These are phyloP conservation scores for Coniochaeta prunicola DNA, from an alignment of 2,329 filamentous ascomycete genomes.

Conservation along the genomic window DNA sequence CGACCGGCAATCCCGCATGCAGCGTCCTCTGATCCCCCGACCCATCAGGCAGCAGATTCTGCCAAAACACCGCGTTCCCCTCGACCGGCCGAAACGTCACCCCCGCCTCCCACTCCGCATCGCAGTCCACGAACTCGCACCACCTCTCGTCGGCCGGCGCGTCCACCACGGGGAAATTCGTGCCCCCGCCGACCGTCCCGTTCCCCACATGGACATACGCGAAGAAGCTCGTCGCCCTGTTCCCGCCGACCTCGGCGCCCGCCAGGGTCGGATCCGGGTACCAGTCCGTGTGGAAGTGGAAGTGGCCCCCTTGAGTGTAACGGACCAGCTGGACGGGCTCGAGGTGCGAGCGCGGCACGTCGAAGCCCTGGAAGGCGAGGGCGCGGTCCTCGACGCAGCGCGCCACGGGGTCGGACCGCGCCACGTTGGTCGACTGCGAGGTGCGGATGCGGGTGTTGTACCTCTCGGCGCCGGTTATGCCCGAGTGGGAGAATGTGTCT, in stretches of 20 bases:
- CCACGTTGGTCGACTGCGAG: constrained; percentile 36
- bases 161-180: constrained; percentile 37
- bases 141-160: constrained; percentile 28
- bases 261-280: constrained; percentile 32
- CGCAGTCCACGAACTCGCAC: constrained; percentile 40
- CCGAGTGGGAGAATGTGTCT: constrained; percentile 35
- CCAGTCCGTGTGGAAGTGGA: constrained; percentile 46
- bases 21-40: constrained; percentile 32
- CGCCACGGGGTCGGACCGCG: constrained; percentile 30
- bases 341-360: constrained; percentile 26
- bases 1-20: constrained; percentile 39
- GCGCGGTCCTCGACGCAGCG: constrained; percentile 40
- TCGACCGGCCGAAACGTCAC: constrained; percentile 39
- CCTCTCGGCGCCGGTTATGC: constrained; percentile 24
- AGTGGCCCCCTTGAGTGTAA: constrained; percentile 35
- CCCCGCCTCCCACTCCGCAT: constrained; percentile 36
- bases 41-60: constrained; percentile 32
- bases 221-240: constrained; percentile 39
- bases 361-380: constrained; percentile 36
- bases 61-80: constrained; percentile 42
- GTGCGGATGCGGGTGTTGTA: constrained; percentile 29
- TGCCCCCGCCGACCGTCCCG: constrained; percentile 37
- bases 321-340: constrained; percentile 42
- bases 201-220: constrained; percentile 33
- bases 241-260: constrained; percentile 28